Conservation (phyloP, 441 rosid genomes). For the Sinapis alba region DNA sequence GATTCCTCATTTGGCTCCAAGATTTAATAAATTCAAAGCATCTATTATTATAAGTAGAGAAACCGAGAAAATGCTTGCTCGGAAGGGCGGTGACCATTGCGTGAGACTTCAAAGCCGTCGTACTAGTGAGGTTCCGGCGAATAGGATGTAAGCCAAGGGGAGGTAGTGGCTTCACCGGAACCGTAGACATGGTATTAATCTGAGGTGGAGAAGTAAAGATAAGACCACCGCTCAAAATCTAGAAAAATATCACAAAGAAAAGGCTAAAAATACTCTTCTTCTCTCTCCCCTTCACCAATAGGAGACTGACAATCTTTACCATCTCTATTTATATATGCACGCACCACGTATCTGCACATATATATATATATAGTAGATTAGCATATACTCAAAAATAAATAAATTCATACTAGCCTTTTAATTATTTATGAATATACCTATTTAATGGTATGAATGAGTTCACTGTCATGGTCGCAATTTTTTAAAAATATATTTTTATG, state of each 20-base stretch:
- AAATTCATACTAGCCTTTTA: neutral
- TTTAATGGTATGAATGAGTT: neutral
- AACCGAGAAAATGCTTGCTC: conserved; percentile 7
- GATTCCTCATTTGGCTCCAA: neutral
- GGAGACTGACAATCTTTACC: conserved; percentile 9
- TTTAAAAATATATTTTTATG: neutral
- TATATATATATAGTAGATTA: neutral
- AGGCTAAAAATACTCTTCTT: conserved; percentile 17
- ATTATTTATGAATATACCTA: neutral
- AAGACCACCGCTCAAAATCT: conserved; percentile 26
- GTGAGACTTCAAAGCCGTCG: neutral
- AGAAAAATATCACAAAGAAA: conserved; percentile 16
- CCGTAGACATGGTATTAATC: conserved; percentile 29
- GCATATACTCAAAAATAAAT: too few relatives aligned
- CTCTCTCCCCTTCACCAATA: conserved; percentile 26
- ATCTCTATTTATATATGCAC: neutral
- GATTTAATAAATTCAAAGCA: conserved; percentile 7
- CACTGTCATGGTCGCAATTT: neutral
- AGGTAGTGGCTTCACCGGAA: conserved; percentile 26
- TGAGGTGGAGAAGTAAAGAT: conserved; percentile 32
- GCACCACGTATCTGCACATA: neutral
- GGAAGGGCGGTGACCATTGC: conserved; percentile 21
- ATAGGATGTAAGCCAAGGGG: neutral
- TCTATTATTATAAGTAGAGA: neutral
- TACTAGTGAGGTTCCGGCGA: neutral